Evolutionary conservation across 2,329 filamentous ascomycete species (phyloP), one percentile per base, ranked within the genome.

Genomic region (Talaromyces pinophilus): DNA sequence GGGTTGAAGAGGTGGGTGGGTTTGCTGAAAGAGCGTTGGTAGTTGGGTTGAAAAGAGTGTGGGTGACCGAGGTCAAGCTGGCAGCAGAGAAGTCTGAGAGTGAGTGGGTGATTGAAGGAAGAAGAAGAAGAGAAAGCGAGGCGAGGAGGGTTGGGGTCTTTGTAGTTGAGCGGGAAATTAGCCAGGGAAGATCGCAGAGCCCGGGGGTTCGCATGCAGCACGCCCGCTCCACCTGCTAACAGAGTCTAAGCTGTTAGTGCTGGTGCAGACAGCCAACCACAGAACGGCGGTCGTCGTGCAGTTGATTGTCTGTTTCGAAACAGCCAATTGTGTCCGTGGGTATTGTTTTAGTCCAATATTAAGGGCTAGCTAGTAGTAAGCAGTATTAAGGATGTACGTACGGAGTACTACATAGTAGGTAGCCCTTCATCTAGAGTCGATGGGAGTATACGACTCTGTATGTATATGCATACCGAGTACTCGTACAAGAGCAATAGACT

Each of bases 11-110:
- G 72, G 72, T 72, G 75, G 72, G 71, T 70, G 69, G 66, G 71
- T 72, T 72, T 69, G 70, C 69, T 67, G 67, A 68, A 72, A 73
- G 72, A 71, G 71, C 64, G 72, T 73, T 64, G 68, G 68, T 74
- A 75, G 76, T 77, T 78, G 73, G 74, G 74, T 76, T 78, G 72
- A 73, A 80, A 79, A 79, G 78, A 80, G 72, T 78, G 78, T 71
- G 68, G 75, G 77, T 73, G 78, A 80, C 78, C 78, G 79, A 78
- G 77, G 79, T 80, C 79, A 74, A 77, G 73, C 71, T 72, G 70
- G 72, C 69, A 71, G 73, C 74, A 73, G 72, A 72, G 74, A 73
- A 57, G 54, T 57, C 54, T 57, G 71, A 75, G 71, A 68, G 72
- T 68, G 69, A 28, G 38, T 64, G 30, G 30, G 50, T 68, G 67